Evolutionary conservation across 495 filamentous ascomycete genomes (phyloP).

Genomic region (Xylaria grammica): DNA sequence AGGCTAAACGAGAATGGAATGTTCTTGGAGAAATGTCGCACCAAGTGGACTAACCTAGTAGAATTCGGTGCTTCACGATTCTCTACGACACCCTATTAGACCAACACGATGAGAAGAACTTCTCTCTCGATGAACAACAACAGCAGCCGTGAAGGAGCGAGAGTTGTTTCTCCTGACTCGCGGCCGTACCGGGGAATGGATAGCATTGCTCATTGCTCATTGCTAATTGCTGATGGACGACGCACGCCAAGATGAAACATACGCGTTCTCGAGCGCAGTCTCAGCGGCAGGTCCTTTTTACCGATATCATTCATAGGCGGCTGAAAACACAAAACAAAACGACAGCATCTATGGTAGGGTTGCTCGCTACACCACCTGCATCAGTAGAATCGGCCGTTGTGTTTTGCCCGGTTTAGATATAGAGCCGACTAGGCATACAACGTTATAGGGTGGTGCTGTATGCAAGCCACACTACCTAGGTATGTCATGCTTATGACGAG

Average conservation of each 20-base stretch:
- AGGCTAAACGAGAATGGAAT: slow-evolving; percentile 13
- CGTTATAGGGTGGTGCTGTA: slow-evolving; percentile 1
- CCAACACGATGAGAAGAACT: neutral
- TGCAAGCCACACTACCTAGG: slow-evolving; percentile 1
- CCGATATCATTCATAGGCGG: no score
- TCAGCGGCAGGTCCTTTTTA: no score
- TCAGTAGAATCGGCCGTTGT: neutral
- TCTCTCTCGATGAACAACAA: neutral
- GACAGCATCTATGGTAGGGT: no score
- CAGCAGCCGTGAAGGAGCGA: neutral
- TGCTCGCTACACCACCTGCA: slow-evolving; percentile 7
- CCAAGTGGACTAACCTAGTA: no score
- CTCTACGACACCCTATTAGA: neutral
- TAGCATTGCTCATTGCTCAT: no score
- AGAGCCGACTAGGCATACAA: slow-evolving; percentile 5
- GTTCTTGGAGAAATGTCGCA: neutral
- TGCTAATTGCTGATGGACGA: no score
- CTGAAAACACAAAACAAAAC: no score
- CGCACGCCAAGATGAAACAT: no score
- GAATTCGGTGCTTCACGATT: neutral
- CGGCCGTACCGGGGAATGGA: no score
- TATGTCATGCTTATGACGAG: neutral
- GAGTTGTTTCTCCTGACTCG: neutral
- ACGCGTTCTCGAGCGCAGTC: no score
- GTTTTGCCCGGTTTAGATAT: neutral